A percentile compares a stretch with the other conserved stretches of the same genome.
Conservation (phyloP, 1,284 basidiomycete species). For the Singerocomus rubriflavus region DNA sequence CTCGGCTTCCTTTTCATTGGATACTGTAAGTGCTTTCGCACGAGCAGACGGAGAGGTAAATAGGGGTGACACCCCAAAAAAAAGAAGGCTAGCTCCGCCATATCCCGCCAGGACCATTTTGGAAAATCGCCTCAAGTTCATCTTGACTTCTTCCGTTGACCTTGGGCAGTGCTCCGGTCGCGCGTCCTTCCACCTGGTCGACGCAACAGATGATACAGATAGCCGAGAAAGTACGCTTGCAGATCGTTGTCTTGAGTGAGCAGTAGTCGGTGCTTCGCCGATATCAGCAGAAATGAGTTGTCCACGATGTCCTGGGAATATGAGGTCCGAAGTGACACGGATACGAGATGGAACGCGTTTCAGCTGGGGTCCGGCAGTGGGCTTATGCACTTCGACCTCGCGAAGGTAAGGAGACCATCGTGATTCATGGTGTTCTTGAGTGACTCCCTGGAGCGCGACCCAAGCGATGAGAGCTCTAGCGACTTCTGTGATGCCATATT, state of each 20-base stretch:
- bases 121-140: slow-evolving; percentile 67
- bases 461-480: slow-evolving; percentile 70
- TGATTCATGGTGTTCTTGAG: slow-evolving; percentile 72
- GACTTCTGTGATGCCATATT: slow-evolving; percentile 61
- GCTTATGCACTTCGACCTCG: slow-evolving; percentile 62
- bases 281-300: slow-evolving; percentile 74
- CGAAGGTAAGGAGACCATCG: slow-evolving; percentile 61
- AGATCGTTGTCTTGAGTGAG: slow-evolving; percentile 25
- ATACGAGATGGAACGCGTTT: slow-evolving; percentile 50
- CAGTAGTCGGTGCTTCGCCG: slow-evolving; percentile 46
- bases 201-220: slow-evolving; percentile 32
- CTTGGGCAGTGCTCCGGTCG: slow-evolving; percentile 31
- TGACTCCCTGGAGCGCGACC: slow-evolving; percentile 74
- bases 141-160: slow-evolving; percentile 55
- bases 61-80: slow-evolving; percentile 67
- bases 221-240: slow-evolving; percentile 30
- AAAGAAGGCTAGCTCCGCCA: slow-evolving; percentile 72
- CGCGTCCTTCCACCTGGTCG: slow-evolving; percentile 24
- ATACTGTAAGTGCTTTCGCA: slow-evolving; percentile 26
- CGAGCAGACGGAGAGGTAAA: slow-evolving; percentile 28
- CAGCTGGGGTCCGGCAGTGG: slow-evolving; percentile 31
- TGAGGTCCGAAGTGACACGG: slow-evolving; percentile 65
- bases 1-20: slow-evolving; percentile 47
- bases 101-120: slow-evolving; percentile 79
- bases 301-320: slow-evolving; percentile 57